A percentile compares a stretch with the other conserved stretches of the same genome.
Conservation (phyloP, 371 early-diverging fungal species). For the Lichtheimia ramosa region DNA sequence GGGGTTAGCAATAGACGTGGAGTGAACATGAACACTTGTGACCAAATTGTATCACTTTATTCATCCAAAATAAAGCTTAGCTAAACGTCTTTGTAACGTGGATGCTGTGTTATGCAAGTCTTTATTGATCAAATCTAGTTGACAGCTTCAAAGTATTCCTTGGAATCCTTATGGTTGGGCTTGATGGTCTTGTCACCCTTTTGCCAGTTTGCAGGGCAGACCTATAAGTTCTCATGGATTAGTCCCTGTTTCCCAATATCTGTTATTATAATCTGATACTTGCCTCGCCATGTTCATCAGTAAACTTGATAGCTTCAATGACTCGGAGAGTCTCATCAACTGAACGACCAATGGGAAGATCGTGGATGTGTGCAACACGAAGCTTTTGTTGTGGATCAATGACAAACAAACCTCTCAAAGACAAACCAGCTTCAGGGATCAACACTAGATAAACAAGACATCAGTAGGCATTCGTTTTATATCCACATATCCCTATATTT, state of each 20-base stretch:
- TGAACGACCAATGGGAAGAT: slow-evolving; percentile 92
- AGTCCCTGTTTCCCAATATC: neutral
- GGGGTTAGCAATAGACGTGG: too few species aligned
- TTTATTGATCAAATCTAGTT: slow-evolving; percentile 14
- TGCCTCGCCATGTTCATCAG: slow-evolving; percentile 83
- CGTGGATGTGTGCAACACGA: slow-evolving; percentile 58
- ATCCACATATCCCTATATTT: slow-evolving; percentile 50
- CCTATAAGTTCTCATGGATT: slow-evolving; percentile 17
- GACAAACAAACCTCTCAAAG: slow-evolving; percentile 84
- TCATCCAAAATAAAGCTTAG: too few species aligned
- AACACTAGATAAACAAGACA: slow-evolving; percentile 42
- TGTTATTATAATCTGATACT: neutral
- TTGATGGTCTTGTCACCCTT: slow-evolving; percentile 71
- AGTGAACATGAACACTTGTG: too few species aligned
- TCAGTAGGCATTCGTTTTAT: neutral
- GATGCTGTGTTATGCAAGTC: too few species aligned
- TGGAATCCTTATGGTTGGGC: slow-evolving; percentile 69
- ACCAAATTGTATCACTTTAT: too few species aligned
- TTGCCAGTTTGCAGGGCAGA: slow-evolving; percentile 89
- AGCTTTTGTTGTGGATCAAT: slow-evolving; percentile 91
- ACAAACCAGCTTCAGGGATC: slow-evolving; percentile 64
- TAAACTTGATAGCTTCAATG: slow-evolving; percentile 94
- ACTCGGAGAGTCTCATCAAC: slow-evolving; percentile 95
- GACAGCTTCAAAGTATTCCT: slow-evolving; percentile 70
- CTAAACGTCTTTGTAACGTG: too few species aligned